Evolutionary conservation across 2,329 filamentous ascomycete species (phyloP), one percentile per base, ranked within the genome.

Genomic region (Coniella lustricola): DNA sequence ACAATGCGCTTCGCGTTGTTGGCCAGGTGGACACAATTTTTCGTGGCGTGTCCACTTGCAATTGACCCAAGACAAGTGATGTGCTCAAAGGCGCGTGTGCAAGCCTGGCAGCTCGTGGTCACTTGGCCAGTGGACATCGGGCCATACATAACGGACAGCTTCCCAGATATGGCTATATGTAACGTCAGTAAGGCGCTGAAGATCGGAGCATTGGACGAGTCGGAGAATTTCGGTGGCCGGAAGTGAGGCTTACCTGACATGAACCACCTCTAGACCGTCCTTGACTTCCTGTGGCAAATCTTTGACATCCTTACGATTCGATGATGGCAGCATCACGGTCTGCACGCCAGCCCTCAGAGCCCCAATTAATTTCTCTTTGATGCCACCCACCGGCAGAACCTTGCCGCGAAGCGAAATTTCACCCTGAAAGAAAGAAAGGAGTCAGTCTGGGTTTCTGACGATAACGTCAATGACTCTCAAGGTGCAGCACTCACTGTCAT

Each of bases 321-420:
- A 85, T 29, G 84, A 79, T 3, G 93, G 93, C 7, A 98, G 72
- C 52, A 98, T 66, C 7, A 98, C 91, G 29, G 88, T 91, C 76
- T 95, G 95, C 53, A 98, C 91, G 22, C 93, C 93, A 2, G 93
- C 93, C 48, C 91, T 79, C 62, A 94, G 74, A 8, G 93, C 93
- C 18, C 93, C 93, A 62, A 98, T 97, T 46, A 97, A 76, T 68
- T 98, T 98, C 79, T 98, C 91, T 70, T 97, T 96, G 71, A 98
- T 97, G 16, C 93, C 93, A 46, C 93, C 93, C 32, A 98, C 93
- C 21, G 91, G 89, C 68, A 93, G 88, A 49, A 98, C 86, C 55
- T 90, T 82, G 18, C 93, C 93, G 36, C 93, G 81, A 21, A 98
- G 79, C 49, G 86, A 89, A 53, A 84, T 81, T 61, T 84, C 81